Evolutionary conservation across 768 basidiomycete genomes (phyloP), one percentile per base, ranked within the genome.

Genomic region (Clavulina sp.): DNA sequence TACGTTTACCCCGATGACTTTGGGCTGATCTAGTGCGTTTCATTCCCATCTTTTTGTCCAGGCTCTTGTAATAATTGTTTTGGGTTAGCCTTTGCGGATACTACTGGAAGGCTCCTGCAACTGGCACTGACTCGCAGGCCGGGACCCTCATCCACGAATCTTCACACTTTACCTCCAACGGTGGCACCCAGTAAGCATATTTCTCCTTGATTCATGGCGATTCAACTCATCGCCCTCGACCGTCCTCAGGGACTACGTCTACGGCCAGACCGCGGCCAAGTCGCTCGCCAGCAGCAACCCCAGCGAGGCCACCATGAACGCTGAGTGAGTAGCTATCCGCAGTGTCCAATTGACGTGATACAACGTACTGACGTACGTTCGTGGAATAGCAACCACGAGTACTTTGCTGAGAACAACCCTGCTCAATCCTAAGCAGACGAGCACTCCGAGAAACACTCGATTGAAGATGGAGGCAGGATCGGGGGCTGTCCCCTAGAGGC

Each of bases 81-180:
- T n/a, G n/a, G n/a, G n/a, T n/a, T n/a, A n/a, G n/a, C n/a, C 52
- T 53, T 34, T 48, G 52, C 33, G 36, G 30, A n/a, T 49, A 31
- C 7, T 54, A 52, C 40, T 54, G 52, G 52, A 26, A 41, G n/a
- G 52, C 52, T 51, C 52, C 52, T 5, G 51, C 9, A 19, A 49
- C 53, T 4, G 56, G 56, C 21, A 56, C 55, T 16, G 56, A 56
- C 32, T 56, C 56, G 24, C 43, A 48, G 41, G 48, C 23, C 24
- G 55, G 52, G n/a, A 53, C 56, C 18, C 52, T 56, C 31, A 44
- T 56, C 36, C 56, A 56, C 34, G 56, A 56, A 21, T 13, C n/a
- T n/a, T n/a, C n/a, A n/a, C n/a, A n/a, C n/a, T n/a, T n/a, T n/a
- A n/a, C n/a, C n/a, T n/a, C n/a, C n/a, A n/a, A n/a, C n/a, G n/a